These are phyloP conservation scores for Auxenochlorella pyrenoidosa DNA, from an alignment of 139 green algal genomes.

Conservation along the genomic window DNA sequence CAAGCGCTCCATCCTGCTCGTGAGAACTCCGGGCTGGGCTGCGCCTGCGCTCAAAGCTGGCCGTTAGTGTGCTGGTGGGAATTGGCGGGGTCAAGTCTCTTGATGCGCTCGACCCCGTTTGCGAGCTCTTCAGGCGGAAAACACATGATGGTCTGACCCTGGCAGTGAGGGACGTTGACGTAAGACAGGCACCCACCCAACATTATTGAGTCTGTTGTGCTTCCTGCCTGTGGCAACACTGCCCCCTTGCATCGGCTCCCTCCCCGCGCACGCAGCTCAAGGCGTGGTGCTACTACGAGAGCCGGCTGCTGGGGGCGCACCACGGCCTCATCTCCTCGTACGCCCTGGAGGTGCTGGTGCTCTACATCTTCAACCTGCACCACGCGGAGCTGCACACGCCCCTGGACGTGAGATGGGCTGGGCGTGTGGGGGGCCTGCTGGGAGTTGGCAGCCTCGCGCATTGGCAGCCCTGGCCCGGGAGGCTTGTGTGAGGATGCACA, in stretches of 20 bases:
- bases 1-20: conserved; percentile 95
- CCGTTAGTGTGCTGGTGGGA: neutral
- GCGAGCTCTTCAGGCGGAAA: too few species aligned
- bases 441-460: too few species aligned
- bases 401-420: conserved; percentile 66
- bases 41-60: neutral
- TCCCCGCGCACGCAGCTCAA: conserved; percentile 78
- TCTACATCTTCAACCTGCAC: conserved; percentile 95
- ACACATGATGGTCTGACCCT: neutral
- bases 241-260: neutral
- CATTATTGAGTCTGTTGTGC: neutral
- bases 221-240: neutral
- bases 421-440: too few species aligned
- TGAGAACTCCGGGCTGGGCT: conserved; percentile 32
- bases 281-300: conserved; percentile 99
- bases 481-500: too few species aligned
- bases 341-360: conserved; percentile 94
- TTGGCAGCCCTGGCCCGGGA: too few species aligned
- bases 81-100: too few species aligned
- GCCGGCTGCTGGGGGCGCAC: conserved; percentile 92
- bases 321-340: conserved; percentile 97
- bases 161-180: too few species aligned
- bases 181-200: too few species aligned
- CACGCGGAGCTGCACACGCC: conserved; percentile 65
- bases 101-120: too few species aligned